These are phyloP conservation scores for Ascochyta viciae-villosae DNA, from an alignment of 2,329 filamentous ascomycete genomes.

Conservation along the genomic window DNA sequence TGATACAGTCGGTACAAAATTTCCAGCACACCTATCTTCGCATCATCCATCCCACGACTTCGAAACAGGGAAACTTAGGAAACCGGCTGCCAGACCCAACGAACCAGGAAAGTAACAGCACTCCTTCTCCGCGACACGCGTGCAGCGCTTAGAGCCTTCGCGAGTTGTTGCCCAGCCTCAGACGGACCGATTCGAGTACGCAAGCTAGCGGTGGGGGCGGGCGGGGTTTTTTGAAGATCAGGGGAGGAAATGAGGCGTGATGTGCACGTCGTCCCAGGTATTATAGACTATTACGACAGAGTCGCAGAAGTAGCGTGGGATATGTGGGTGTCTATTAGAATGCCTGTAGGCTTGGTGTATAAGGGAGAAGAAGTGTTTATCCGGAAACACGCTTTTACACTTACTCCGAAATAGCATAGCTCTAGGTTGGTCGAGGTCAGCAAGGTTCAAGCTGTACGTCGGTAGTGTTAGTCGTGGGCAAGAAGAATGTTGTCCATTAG, in stretches of 20 bases:
- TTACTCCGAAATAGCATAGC: too few relatives aligned
- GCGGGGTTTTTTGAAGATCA: neutral
- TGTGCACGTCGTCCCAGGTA: neutral
- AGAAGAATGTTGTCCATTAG: too few relatives aligned
- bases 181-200: constrained; percentile 10
- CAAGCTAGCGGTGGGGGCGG: constrained; percentile 6
- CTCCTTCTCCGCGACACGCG: neutral
- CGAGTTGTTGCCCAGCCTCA: neutral
- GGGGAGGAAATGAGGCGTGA: neutral
- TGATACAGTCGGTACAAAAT: too few relatives aligned
- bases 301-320: neutral
- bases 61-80: neutral
- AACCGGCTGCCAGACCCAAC: neutral
- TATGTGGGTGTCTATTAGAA: neutral
- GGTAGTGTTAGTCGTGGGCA: too few relatives aligned
- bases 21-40: neutral
- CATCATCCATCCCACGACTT: neutral
- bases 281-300: neutral
- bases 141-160: neutral
- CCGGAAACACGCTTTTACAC: neutral
- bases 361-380: neutral
- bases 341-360: neutral
- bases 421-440: too few relatives aligned
- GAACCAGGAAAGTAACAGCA: neutral
- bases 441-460: too few relatives aligned